These are phyloP conservation scores for Micromonas pusilla DNA, from an alignment of 139 green algal genomes.

Conservation along the genomic window DNA sequence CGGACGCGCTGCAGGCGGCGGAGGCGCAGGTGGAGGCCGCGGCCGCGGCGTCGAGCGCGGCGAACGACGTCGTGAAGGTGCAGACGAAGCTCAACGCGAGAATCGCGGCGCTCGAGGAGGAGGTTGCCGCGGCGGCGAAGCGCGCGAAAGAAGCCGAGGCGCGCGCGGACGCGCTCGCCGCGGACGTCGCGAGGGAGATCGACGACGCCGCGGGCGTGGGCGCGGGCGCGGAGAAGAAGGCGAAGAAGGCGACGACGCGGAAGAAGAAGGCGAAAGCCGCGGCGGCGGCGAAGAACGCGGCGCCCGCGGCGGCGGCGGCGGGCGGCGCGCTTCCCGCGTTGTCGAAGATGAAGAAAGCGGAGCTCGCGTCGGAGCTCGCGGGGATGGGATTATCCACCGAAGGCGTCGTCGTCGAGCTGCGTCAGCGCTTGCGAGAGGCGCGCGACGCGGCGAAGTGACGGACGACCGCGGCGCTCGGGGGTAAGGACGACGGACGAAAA, in stretches of 20 bases:
- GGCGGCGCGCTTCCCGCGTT: not conserved
- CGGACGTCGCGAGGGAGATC: not conserved
- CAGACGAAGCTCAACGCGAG: not conserved
- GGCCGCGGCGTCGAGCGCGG: not conserved
- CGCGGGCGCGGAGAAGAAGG: not conserved
- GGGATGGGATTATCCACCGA: not conserved
- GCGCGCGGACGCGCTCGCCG: conserved; percentile 6
- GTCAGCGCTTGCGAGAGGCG: conserved; percentile 4
- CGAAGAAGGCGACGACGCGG: not conserved
- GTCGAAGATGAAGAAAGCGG: conserved; percentile 4
- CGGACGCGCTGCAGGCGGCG: not conserved
- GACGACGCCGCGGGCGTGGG: not conserved
- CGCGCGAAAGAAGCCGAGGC: not conserved
- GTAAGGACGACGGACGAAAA: not conserved
- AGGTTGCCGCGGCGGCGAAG: not conserved
- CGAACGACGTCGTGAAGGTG: not conserved
- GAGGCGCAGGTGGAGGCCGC: not conserved
- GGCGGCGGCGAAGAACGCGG: not conserved
- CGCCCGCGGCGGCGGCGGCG: not conserved
- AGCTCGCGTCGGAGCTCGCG: conserved; percentile 3
- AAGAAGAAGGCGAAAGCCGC: not conserved
- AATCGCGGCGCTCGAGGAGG: not conserved
- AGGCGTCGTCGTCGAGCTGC: conserved; percentile 6
- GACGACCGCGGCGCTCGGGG: not conserved
- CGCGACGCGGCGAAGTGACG: not conserved